Conservation (phyloP, 306 rosid genomes). For the Abrus precatorius region DNA sequence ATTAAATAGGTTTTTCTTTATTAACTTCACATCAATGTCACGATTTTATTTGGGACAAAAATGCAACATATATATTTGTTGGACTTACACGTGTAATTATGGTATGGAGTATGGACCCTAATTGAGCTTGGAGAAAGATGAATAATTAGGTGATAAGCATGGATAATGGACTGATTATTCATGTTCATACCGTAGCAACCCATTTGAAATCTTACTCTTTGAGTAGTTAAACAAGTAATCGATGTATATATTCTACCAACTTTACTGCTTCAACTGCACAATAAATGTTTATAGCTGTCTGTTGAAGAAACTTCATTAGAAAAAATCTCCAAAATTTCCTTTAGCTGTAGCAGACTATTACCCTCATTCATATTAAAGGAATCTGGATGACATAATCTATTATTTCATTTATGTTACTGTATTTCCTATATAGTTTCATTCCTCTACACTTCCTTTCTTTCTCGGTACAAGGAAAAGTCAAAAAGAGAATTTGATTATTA, state of each 20-base stretch:
- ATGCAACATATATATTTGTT: background rate
- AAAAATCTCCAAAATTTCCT: background rate
- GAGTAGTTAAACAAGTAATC: background rate
- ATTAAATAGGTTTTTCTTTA: background rate
- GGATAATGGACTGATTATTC: background rate
- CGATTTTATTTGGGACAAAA: background rate
- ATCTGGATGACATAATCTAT: background rate
- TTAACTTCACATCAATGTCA: background rate
- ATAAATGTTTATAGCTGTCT: conserved; percentile 38
- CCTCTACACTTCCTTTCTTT: background rate
- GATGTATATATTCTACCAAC: background rate
- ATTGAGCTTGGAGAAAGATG: background rate
- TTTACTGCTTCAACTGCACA: conserved; percentile 33
- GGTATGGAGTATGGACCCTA: conserved; percentile 26
- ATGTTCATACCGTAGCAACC: conserved; percentile 7
- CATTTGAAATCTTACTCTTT: background rate
- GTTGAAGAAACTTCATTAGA: conserved; percentile 23
- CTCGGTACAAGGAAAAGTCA: background rate
- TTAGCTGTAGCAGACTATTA: conserved; percentile 23
- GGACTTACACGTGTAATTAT: background rate
- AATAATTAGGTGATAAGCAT: background rate
- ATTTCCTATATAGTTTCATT: background rate
- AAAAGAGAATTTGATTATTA: background rate
- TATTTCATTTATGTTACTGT: background rate
- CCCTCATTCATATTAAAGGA: conserved; percentile 43